These are phyloP conservation scores for Mycothermus thermophilus DNA, from an alignment of 495 filamentous ascomycete genomes.

Conservation along the genomic window DNA sequence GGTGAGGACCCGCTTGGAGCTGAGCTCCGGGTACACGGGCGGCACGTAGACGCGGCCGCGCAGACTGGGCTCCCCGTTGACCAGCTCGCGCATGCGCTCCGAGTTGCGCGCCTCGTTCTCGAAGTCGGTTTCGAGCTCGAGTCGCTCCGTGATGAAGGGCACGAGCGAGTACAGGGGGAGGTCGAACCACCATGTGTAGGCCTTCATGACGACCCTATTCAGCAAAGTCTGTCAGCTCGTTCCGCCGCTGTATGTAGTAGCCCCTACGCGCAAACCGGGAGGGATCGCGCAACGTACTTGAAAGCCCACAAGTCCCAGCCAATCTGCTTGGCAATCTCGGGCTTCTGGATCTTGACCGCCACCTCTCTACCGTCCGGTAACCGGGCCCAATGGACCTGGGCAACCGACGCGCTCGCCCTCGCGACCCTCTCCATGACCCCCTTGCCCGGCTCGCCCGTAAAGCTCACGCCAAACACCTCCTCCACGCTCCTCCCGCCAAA, in stretches of 20 bases:
- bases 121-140: conserved; percentile 89
- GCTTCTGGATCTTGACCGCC: conserved; percentile 93
- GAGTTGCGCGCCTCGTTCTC: conserved; percentile 80
- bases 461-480: conserved; percentile 81
- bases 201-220: conserved; percentile 51
- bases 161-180: conserved; percentile 78
- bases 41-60: conserved; percentile 77
- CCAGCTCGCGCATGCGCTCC: conserved; percentile 62
- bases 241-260: neutral
- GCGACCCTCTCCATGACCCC: conserved; percentile 82
- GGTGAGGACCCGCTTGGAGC: conserved; percentile 74
- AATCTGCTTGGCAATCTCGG: conserved; percentile 78
- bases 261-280: too few relatives aligned
- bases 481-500: conserved; percentile 67
- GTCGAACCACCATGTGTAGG: conserved; percentile 73
- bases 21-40: conserved; percentile 66
- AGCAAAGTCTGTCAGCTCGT: conserved; percentile 4
- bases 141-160: conserved; percentile 75
- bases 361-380: conserved; percentile 75
- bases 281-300: conserved; percentile 56
- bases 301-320: conserved; percentile 92
- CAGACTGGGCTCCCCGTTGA: conserved; percentile 63
- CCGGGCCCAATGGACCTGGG: conserved; percentile 91
- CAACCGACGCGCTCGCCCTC: conserved; percentile 78
- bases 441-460: conserved; percentile 44